These are phyloP conservation scores for Gypsophila paniculata DNA, from an alignment of 179 eudicot genomes.

Conservation along the genomic window DNA sequence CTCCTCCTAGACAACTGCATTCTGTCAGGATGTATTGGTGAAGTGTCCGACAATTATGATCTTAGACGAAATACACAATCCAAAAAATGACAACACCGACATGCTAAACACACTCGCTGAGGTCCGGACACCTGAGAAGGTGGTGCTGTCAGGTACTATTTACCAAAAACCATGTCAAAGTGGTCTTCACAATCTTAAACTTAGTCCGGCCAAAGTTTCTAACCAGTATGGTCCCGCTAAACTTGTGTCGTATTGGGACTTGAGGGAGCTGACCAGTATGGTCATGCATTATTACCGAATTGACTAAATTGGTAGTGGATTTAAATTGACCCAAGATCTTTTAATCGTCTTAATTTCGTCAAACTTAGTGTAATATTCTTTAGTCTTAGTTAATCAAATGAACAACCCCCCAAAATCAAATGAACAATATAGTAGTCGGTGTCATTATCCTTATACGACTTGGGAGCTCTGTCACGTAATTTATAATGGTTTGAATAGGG, in stretches of 20 bases:
- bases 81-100: constrained; percentile 74
- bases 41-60: constrained; percentile 58
- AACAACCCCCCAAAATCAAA: no score
- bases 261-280: constrained; percentile 74
- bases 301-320: no score
- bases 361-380: no score
- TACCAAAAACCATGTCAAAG: constrained; percentile 80
- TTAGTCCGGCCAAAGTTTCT: constrained; percentile 79
- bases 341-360: no score
- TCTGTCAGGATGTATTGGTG: constrained; percentile 59
- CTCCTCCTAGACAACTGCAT: constrained; percentile 29
- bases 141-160: constrained; percentile 80
- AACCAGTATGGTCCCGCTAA: constrained; percentile 55
- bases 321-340: no score
- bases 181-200: constrained; percentile 76
- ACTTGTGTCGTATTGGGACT: no score
- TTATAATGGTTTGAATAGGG: no score
- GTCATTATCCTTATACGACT: no score
- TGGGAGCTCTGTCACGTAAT: no score
- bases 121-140: constrained; percentile 71
- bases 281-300: constrained; percentile 74
- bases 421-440: no score
- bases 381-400: no score
- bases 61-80: constrained; percentile 89
- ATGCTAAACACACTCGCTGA: constrained; percentile 58